A percentile compares a stretch with the other conserved stretches of the same genome.
These are phyloP conservation scores for Dactylis glomerata DNA, from an alignment of 176 grass and related monocot genomes.

Conservation along the genomic window DNA sequence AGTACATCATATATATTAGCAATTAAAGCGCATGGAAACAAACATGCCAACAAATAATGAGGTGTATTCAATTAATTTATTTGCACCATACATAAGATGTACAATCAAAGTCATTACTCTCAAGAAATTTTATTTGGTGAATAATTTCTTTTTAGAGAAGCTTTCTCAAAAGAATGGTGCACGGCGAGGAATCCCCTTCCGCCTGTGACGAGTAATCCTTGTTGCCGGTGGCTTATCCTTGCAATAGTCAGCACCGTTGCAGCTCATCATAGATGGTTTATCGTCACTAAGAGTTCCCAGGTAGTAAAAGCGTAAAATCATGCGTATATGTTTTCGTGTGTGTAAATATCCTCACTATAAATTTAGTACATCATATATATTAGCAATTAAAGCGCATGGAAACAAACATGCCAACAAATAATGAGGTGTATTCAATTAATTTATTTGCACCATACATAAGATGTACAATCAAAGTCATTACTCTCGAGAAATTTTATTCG, in stretches of 20 bases:
- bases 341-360: no score
- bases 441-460: background rate
- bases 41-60: background rate
- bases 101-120: background rate
- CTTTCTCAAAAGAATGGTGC: slow-evolving; percentile 45
- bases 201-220: slow-evolving; percentile 7
- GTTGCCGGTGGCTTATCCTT: background rate
- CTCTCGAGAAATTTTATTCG: background rate
- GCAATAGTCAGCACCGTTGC: background rate
- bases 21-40: no score
- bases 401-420: background rate
- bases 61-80: background rate
- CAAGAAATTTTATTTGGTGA: background rate
- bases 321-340: no score
- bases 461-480: background rate
- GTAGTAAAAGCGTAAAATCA: no score
- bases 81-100: background rate
- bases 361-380: no score
- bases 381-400: background rate
- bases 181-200: slow-evolving; percentile 58
- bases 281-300: no score
- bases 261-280: no score
- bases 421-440: background rate
- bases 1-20: no score
- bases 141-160: background rate